phyloP scores from a whole-genome alignment of 495 filamentous ascomycete genomes.

The Lasiosphaeriaceae sp. region DNA sequence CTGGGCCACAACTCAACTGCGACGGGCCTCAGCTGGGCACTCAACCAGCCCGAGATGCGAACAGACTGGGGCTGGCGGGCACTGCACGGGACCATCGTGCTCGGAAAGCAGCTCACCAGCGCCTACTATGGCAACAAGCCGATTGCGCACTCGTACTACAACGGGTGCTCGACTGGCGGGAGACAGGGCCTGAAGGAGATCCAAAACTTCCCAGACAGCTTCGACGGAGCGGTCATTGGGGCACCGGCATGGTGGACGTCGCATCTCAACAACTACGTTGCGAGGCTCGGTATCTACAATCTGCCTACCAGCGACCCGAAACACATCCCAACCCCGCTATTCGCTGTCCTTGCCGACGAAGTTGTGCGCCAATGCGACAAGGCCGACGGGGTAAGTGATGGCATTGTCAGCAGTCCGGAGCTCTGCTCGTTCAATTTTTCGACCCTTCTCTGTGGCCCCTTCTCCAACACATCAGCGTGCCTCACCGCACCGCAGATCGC shows the following conservation, averaged over 20 bases:
- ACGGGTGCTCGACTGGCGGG: conserved; percentile 54
- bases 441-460: conserved; percentile 46
- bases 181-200: conserved; percentile 51
- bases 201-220: conserved; percentile 48
- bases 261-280: conserved; percentile 45
- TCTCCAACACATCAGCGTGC: conserved; percentile 37
- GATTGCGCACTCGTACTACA: conserved; percentile 48
- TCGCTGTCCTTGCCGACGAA: conserved; percentile 51
- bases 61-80: conserved; percentile 45
- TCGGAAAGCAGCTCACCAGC: conserved; percentile 36
- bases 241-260: conserved; percentile 42
- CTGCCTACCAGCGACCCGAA: conserved; percentile 39
- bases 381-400: conserved; percentile 58
- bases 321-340: conserved; percentile 48
- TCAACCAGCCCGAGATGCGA: conserved; percentile 32
- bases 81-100: conserved; percentile 43
- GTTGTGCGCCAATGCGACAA: conserved; percentile 65
- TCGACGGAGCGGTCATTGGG: conserved; percentile 58
- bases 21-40: conserved; percentile 45
- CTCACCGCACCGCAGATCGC: conserved; percentile 54
- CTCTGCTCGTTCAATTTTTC: conserved; percentile 54
- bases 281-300: conserved; percentile 32
- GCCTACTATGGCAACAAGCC: conserved; percentile 39
- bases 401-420: conserved; percentile 57
- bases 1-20: conserved; percentile 49